Evolutionary conservation across 2,329 filamentous ascomycete species (phyloP), one percentile per base, ranked within the genome.

Genomic region (Macrophomina tecta): DNA sequence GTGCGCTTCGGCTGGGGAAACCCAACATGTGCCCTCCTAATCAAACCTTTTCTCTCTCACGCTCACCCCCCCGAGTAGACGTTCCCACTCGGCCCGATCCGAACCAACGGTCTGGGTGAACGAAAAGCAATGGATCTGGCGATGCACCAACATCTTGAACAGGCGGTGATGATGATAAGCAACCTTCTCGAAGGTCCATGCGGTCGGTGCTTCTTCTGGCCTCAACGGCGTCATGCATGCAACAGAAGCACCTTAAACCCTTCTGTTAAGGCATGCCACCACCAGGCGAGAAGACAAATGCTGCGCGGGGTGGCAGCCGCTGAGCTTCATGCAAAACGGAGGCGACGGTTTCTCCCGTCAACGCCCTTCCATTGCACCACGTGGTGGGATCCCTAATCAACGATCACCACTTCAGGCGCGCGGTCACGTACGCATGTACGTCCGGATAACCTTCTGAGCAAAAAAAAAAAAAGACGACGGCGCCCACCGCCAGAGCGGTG

Each of bases 31-130:
- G 23, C 23, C 2, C 23, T 23, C 23, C 23, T 23, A 2, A 23
- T 23, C 23, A 23, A 23, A 23, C 23, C 23, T 23, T 23, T 2
- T 23, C 23, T 23, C 23, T 23, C 23, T 23, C 23, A 23, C 23
- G 23, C 23, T 23, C 23, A 23, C 23, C 23, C 23, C 23, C 23
- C 3, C 23, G 23, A 23, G 23, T 23, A 23, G 23, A 23, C 23
- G 23, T 23, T 23, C 23, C 23, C 23, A 16, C 56, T 61, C 56
- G 56, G 56, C 36, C 56, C 56, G 56, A 61, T 61, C 56, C 56
- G 56, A 48, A 61, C 40, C 56, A 61, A 34, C 56, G 42, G 56
- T 23, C 23, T 61, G 56, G 56, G 14, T 23, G 11, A 28, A 30
- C 16, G 28, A 16, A 32, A 55, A 38, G 52, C 34, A 45, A 45